Evolutionary conservation across 495 filamentous ascomycete species (phyloP).

Genomic region (Podospora didyma): DNA sequence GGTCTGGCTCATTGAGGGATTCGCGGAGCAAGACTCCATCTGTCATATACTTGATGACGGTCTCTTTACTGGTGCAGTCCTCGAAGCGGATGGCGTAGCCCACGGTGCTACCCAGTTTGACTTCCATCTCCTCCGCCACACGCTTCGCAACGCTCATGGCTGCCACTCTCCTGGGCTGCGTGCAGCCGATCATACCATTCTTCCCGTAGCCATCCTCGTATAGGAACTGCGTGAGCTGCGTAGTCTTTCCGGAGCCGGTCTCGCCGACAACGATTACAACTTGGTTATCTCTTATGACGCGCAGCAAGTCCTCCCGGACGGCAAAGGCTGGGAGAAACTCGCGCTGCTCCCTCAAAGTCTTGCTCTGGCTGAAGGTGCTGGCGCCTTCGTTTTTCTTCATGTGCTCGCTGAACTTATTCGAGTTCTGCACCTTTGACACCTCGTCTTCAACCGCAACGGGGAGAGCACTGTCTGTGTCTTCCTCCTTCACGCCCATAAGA

Average conservation of each 20-base stretch:
- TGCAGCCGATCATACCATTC: slow-evolving; percentile 87
- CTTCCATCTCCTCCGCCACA: slow-evolving; percentile 98
- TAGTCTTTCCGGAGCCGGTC: slow-evolving; percentile 95
- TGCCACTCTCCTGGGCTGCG: slow-evolving; percentile 89
- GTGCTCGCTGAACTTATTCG: slow-evolving; percentile 86
- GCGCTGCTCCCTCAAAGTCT: slow-evolving; percentile 84
- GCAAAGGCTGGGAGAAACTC: slow-evolving; percentile 96
- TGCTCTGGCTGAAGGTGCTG: slow-evolving; percentile 89
- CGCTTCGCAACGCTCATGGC: slow-evolving; percentile 99
- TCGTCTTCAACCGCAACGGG: slow-evolving; percentile 72
- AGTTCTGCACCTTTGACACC: slow-evolving; percentile 39
- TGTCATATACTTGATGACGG: slow-evolving; percentile 98
- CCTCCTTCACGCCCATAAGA: slow-evolving; percentile 90
- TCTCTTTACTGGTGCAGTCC: slow-evolving; percentile 93
- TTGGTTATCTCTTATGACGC: slow-evolving; percentile 94
- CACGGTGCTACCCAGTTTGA: slow-evolving; percentile 81
- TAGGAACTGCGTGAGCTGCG: slow-evolving; percentile 91
- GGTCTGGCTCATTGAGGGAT: slow-evolving; percentile 82
- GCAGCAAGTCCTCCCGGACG: slow-evolving; percentile 89
- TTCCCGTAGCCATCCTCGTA: slow-evolving; percentile 91
- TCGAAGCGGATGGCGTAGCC: slow-evolving; percentile 99
- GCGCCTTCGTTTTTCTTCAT: slow-evolving; percentile 86
- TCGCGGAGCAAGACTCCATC: slow-evolving; percentile 95
- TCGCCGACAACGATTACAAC: slow-evolving; percentile 96
- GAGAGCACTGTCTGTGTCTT: slow-evolving; percentile 85